phyloP scores from a whole-genome alignment of 2,329 filamentous ascomycete species.

The Alternaria sp. region DNA sequence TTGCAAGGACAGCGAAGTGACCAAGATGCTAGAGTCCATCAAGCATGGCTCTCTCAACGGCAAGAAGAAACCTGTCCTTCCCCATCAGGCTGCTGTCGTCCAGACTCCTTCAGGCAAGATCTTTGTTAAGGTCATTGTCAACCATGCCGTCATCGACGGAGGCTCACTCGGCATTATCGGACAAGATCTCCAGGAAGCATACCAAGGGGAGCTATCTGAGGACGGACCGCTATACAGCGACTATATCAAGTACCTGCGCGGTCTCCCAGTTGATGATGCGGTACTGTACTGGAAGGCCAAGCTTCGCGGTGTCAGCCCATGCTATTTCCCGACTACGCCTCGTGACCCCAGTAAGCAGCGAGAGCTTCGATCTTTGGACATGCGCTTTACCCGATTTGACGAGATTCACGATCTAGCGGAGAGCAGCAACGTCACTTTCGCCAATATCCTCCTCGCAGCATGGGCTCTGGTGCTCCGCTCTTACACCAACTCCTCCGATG shows the following conservation, averaged over 20 bases:
- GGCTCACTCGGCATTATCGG: conserved; percentile 40
- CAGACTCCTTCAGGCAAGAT: conserved; percentile 37
- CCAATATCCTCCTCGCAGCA: conserved; percentile 41
- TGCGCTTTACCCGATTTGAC: conserved; percentile 37
- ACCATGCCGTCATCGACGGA: conserved; percentile 45
- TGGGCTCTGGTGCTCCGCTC: conserved; percentile 42
- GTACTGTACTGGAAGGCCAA: conserved; percentile 42
- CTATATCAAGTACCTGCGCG: conserved; percentile 43
- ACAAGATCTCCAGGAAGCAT: conserved; percentile 40
- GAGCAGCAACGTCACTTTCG: conserved; percentile 35
- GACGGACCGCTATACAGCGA: conserved; percentile 43
- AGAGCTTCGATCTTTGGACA: conserved; percentile 34
- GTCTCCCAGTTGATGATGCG: conserved; percentile 25
- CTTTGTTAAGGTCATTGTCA: conserved; percentile 45
- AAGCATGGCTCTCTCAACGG: conserved; percentile 36
- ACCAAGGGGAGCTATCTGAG: conserved; percentile 31
- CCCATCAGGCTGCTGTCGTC: conserved; percentile 41
- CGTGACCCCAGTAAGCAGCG: conserved; percentile 32
- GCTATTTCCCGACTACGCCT: conserved; percentile 40
- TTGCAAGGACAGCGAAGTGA: conserved; percentile 34
- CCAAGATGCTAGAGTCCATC: conserved; percentile 29
- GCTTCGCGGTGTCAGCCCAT: conserved; percentile 38
- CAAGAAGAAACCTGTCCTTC: conserved; percentile 38
- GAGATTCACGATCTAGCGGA: conserved; percentile 41
- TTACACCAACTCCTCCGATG: conserved; percentile 39